A percentile compares a stretch with the other conserved stretches of the same genome.
Evolutionary conservation across 495 filamentous ascomycete genomes (phyloP).

Genomic region (Penicillium turbatum): DNA sequence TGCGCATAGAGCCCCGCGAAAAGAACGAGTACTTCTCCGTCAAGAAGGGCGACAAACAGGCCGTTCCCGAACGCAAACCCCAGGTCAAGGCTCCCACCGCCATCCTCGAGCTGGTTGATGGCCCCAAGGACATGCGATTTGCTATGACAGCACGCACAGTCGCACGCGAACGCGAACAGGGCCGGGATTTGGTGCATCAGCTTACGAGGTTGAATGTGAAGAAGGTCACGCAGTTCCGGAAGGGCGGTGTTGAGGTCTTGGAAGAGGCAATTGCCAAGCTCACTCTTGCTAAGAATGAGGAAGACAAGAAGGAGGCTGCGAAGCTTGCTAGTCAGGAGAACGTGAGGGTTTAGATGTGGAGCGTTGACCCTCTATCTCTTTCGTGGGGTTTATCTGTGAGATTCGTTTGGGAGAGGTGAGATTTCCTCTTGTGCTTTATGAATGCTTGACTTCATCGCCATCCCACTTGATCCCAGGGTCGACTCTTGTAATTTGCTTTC

Average conservation of each 20-base stretch:
- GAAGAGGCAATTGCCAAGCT: constrained; percentile 67
- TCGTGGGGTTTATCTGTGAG: neutral
- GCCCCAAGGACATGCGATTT: constrained; percentile 92
- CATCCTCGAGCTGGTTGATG: constrained; percentile 95
- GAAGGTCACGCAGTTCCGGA: constrained; percentile 80
- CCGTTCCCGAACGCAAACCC: constrained; percentile 21
- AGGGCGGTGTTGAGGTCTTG: constrained; percentile 60
- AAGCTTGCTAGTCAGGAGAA: constrained; percentile 11
- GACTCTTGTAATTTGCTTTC: constrained; percentile 13
- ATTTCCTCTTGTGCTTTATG: constrained; percentile 1
- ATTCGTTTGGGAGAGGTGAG: neutral
- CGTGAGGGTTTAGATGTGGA: neutral
- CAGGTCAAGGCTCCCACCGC: constrained; percentile 80
- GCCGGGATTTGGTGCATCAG: constrained; percentile 52
- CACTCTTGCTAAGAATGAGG: constrained; percentile 22
- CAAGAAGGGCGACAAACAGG: constrained; percentile 16
- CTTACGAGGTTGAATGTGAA: constrained; percentile 70
- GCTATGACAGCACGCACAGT: constrained; percentile 81
- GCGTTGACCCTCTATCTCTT: neutral
- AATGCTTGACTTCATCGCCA: neutral
- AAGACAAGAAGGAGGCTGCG: constrained; percentile 11
- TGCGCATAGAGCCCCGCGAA: constrained; percentile 72
- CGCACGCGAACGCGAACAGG: constrained; percentile 53
- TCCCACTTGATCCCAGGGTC: neutral
- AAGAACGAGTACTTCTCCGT: constrained; percentile 27